Conservation (phyloP, 2,329 filamentous ascomycete species). For the Zasmidium angulare region DNA sequence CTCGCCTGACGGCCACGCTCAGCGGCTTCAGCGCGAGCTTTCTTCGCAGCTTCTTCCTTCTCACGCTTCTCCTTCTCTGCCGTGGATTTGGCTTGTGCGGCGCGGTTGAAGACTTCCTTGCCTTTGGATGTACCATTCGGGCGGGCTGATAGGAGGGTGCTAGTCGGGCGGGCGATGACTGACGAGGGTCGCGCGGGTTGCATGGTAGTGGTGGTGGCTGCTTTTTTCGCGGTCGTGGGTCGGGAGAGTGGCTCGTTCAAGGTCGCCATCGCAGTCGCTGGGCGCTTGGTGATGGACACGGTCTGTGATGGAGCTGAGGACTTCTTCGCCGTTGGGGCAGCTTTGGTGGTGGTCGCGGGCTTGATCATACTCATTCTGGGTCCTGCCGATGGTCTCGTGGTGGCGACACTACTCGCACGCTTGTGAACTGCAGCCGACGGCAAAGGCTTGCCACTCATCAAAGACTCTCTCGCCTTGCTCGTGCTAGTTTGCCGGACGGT, state of each 20-base stretch:
- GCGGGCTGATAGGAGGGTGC: constrained; percentile 22
- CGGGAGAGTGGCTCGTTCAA: constrained; percentile 12
- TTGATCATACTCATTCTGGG: constrained; percentile 1
- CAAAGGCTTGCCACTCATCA: constrained; percentile 27
- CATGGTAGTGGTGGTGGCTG: not conserved
- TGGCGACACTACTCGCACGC: constrained; percentile 27
- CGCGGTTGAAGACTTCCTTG: constrained; percentile 48
- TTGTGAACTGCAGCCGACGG: constrained; percentile 10
- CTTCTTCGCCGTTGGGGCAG: constrained; percentile 8
- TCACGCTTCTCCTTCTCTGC: constrained; percentile 43
- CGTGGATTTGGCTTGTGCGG: constrained; percentile 42
- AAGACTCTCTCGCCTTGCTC: constrained; percentile 44
- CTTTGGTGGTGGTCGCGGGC: constrained; percentile 8
- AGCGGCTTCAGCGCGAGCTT: constrained; percentile 47
- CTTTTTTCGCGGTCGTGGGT: constrained; percentile 7
- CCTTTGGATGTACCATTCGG: constrained; percentile 40
- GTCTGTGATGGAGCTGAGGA: constrained; percentile 12
- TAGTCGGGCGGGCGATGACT: constrained; percentile 8
- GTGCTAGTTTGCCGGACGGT: constrained; percentile 48
- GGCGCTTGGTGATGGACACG: constrained; percentile 17
- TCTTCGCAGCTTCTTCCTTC: constrained; percentile 51
- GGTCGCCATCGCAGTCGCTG: constrained; percentile 18
- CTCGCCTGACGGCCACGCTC: constrained; percentile 46
- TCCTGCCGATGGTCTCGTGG: constrained; percentile 13
- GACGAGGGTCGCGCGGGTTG: not conserved